Evolutionary conservation across 768 basidiomycete species (phyloP).

Genomic region (Pulveroboletus sp.): DNA sequence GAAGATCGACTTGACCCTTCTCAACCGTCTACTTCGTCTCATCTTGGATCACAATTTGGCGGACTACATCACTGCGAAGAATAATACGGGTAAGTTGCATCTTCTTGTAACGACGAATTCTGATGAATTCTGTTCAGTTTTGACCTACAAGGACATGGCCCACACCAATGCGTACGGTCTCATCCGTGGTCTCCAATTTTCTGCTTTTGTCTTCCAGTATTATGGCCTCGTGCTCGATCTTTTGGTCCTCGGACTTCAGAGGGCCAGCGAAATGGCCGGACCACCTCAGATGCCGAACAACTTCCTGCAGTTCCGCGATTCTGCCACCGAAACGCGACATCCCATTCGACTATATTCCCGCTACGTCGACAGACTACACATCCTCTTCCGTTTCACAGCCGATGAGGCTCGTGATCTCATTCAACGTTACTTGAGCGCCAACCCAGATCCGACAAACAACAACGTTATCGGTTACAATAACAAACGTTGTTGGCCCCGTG

Average conservation of each 20-base stretch:
- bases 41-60: conserved; percentile 99
- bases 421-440: conserved; percentile 94
- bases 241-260: conserved; percentile 92
- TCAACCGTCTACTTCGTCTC: conserved; percentile 92
- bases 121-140: conserved; percentile 34
- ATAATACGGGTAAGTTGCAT: conserved; percentile 67
- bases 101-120: not conserved
- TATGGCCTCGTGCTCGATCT: conserved; percentile 95
- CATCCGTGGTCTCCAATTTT: conserved; percentile 97
- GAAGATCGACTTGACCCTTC: conserved; percentile 94
- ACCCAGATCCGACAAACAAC: conserved; percentile 98
- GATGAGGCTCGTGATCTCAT: conserved; percentile 97
- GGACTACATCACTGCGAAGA: conserved; percentile 99
- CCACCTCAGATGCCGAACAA: conserved; percentile 97
- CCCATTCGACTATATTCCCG: conserved; percentile 98
- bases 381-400: conserved; percentile 95
- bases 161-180: conserved; percentile 97
- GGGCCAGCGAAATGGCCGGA: conserved; percentile 98
- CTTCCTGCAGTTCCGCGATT: conserved; percentile 96
- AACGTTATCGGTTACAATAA: conserved; percentile 99
- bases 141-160: conserved; percentile 98
- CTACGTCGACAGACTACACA: conserved; percentile 92
- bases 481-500: conserved; percentile 98
- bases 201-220: conserved; percentile 98
- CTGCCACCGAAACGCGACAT: conserved; percentile 90